A percentile compares a stretch with the other conserved stretches of the same genome.
Evolutionary conservation across 2,329 filamentous ascomycete genomes (phyloP).

Genomic region (Lizonia empirigonia): DNA sequence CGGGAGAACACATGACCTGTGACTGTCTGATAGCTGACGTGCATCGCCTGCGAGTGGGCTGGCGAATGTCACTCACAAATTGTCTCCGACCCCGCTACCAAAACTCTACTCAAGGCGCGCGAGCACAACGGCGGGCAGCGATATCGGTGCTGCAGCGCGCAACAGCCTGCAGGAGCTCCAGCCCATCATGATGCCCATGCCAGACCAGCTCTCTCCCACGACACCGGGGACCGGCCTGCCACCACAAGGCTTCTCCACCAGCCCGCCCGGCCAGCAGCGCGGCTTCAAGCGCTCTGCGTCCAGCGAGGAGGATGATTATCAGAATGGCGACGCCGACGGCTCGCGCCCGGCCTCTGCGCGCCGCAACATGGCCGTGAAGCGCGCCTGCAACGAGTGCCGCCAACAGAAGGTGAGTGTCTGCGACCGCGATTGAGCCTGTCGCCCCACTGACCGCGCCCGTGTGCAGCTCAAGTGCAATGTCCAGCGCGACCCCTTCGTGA

Average conservation of each 20-base stretch:
- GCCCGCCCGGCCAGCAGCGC: constrained; percentile 38
- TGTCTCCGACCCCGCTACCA: constrained; percentile 10
- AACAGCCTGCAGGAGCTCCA: constrained; percentile 18
- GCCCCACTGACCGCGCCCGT: not conserved
- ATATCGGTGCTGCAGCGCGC: constrained; percentile 26
- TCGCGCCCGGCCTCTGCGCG: constrained; percentile 34
- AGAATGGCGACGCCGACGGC: constrained; percentile 36
- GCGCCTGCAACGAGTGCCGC: constrained; percentile 83
- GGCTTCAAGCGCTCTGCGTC: constrained; percentile 47
- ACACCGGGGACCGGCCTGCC: constrained; percentile 34
- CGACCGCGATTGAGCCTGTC: not conserved
- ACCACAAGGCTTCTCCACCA: constrained; percentile 35
- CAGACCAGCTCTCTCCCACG: constrained; percentile 32
- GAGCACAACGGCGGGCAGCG: constrained; percentile 20
- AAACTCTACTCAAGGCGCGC: constrained; percentile 10
- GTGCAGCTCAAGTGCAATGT: constrained; percentile 80
- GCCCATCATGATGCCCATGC: constrained; percentile 17
- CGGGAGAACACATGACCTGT: constrained; percentile 18
- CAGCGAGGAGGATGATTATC: constrained; percentile 44
- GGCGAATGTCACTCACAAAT: constrained; percentile 12
- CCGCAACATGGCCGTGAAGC: constrained; percentile 58
- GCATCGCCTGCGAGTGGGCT: constrained; percentile 4
- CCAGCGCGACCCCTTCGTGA: constrained; percentile 77
- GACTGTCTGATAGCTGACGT: constrained; percentile 16
- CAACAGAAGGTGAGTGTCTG: constrained; percentile 75